Base-by-base conservation (phyloP, 108 stramenopile genomes). In the Skeletonema menzelii region DNA sequence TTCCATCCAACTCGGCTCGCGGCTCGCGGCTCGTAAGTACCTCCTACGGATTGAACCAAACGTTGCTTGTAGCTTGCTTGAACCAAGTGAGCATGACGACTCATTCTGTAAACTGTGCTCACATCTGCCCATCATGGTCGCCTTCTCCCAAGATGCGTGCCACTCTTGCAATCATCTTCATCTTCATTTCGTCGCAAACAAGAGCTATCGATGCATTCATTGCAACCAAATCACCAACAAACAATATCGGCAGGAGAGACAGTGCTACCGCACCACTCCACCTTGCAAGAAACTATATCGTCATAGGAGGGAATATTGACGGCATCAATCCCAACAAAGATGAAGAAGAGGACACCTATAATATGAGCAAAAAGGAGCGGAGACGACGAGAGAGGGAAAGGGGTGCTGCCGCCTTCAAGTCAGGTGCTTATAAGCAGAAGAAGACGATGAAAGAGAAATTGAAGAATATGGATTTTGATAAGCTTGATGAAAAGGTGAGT, bases 401-500 rank as follows among this genome's bases (percentile, higher is more conserved):
- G 61, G 61, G 61, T 19, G 61, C 27, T 22, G 31, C 28, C 0
- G 17, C 38, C n/a, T 63, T 63, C 17, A 63, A 63, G 0, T 30
- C 27, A 4, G 61, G 61, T 8, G 31, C 27, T 13, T 63, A 63
- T 35, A 63, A 40, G 31, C 3, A 32, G 37, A 63, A 63, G 35
- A 63, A 63, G 37, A 63, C 31, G 28, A 22, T 34, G 17, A 63
- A 31, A 4, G 46, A 47, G 17, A 47, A 47, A 19, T 5, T 19
- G n/a, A 47, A 19, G 46, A 19, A 19, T 19, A 12, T 63, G 11
- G 13, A 63, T 35, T 63, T 35, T 35, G 61, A 63, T 20, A 63
- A 63, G 17, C 32, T 63, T 11, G 61, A 63, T 31, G 61, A 63
- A 8, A 37, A 63, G 61, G 61, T 63, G 22, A 63, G 61, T 35